These are phyloP conservation scores for Globisporangium cylindrosporum DNA, from an alignment of 352 stramenopile genomes.

Conservation along the genomic window DNA sequence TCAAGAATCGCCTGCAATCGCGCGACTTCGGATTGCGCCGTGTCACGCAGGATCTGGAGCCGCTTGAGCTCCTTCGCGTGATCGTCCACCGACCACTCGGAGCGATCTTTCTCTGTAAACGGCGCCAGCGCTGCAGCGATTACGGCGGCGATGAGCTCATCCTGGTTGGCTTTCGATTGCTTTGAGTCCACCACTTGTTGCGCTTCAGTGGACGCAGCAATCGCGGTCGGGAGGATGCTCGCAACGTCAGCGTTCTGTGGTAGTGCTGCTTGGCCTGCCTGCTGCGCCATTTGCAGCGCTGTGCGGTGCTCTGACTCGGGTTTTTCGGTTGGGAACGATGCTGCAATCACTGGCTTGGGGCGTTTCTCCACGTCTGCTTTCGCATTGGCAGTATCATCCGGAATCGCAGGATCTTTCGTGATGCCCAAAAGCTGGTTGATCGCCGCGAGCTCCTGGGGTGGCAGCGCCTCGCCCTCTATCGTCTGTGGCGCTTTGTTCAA, in stretches of 20 bases:
- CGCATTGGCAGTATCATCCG: background rate
- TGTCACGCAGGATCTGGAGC: constrained; percentile 30
- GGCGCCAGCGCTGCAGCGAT: constrained; percentile 16
- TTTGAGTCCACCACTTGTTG: background rate
- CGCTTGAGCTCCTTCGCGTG: constrained; percentile 33
- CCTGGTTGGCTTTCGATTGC: constrained; percentile 5
- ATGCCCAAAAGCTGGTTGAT: constrained; percentile 15
- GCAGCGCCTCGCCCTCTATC: background rate
- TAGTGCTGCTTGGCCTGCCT: background rate
- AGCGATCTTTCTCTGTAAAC: constrained; percentile 16
- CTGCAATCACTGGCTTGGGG: background rate
- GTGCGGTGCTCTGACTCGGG: background rate
- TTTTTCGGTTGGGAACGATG: background rate
- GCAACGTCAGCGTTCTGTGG: background rate
- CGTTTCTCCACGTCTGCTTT: background rate
- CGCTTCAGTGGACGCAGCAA: background rate
- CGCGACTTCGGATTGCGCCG: constrained; percentile 34
- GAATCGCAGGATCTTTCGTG: background rate
- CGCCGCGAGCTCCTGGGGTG: constrained; percentile 12
- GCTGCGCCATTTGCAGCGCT: constrained; percentile 5
- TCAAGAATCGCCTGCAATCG: constrained; percentile 32
- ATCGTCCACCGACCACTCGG: constrained; percentile 16
- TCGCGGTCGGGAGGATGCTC: background rate
- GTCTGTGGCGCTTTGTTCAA: background rate
- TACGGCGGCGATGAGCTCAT: constrained; percentile 14